Evolutionary conservation across 768 basidiomycete genomes (phyloP).

Genomic region (Tulasnella sp.): DNA sequence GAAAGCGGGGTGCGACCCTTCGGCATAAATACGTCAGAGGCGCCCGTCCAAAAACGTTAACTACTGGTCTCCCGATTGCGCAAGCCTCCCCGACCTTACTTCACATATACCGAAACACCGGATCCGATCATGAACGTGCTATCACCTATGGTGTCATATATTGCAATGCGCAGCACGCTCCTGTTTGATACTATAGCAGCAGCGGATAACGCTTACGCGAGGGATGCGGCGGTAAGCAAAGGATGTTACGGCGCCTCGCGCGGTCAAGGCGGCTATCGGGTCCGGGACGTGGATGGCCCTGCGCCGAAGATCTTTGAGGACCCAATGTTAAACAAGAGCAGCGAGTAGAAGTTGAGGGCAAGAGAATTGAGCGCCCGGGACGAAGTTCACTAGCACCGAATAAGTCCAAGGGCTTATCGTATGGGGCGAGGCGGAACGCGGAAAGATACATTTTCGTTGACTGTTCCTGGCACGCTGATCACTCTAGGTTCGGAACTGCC

Average conservation of each 20-base stretch:
- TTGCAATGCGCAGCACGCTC: conserved; percentile 42
- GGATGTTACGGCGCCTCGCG: conserved; percentile 90
- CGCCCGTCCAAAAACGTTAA: background rate
- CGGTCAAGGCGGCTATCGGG: conserved; percentile 69
- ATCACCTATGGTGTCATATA: conserved; percentile 39
- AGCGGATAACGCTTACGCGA: conserved; percentile 67
- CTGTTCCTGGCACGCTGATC: background rate
- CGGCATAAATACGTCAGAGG: conserved; percentile 39
- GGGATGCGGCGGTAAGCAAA: conserved; percentile 70
- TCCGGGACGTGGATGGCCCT: conserved; percentile 52
- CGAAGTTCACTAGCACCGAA: conserved; percentile 85
- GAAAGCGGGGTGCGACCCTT: conserved; percentile 61
- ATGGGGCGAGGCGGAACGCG: background rate
- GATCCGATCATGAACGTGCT: conserved; percentile 10
- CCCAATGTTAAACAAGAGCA: conserved; percentile 64
- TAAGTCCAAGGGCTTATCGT: conserved; percentile 35
- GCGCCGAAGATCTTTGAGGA: conserved; percentile 68
- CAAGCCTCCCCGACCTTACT: background rate
- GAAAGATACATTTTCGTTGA: background rate
- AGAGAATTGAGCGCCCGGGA: conserved; percentile 89
- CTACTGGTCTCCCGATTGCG: background rate
- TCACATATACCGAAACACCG: conserved; percentile 35
- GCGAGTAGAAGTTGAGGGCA: conserved; percentile 84
- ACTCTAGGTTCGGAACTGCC: conserved; percentile 63
- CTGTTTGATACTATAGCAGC: conserved; percentile 63